A percentile compares a stretch with the other conserved stretches of the same genome.
Evolutionary conservation across 1,284 basidiomycete genomes (phyloP).

Genomic region (Paramarasmius palmivorus): DNA sequence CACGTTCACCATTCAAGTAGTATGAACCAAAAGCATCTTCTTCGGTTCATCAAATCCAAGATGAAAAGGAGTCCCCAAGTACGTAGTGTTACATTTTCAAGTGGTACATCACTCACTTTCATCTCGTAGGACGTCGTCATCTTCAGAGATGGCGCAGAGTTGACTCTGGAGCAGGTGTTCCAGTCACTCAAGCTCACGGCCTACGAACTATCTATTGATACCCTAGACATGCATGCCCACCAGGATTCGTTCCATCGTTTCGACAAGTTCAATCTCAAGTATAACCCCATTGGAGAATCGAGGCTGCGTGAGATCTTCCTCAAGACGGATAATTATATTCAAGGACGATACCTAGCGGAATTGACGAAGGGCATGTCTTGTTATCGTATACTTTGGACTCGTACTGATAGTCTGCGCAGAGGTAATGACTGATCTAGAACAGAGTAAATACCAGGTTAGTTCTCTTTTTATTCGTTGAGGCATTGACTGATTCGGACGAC

Average conservation of each 20-base stretch:
- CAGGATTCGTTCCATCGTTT: slow-evolving; percentile 97
- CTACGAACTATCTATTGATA: slow-evolving; percentile 98
- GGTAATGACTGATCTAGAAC: slow-evolving; percentile 94
- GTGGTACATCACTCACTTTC: background rate
- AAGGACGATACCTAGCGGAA: slow-evolving; percentile 94
- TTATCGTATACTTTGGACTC: background rate
- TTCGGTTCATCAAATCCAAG: slow-evolving; percentile 98
- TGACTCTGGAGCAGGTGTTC: slow-evolving; percentile 94
- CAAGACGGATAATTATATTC: slow-evolving; percentile 95
- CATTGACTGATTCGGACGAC: background rate
- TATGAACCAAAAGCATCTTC: slow-evolving; percentile 99
- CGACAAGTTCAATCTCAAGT: slow-evolving; percentile 94
- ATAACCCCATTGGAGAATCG: slow-evolving; percentile 95
- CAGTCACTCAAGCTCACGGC: slow-evolving; percentile 93
- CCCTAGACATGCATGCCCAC: slow-evolving; percentile 99
- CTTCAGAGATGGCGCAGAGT: slow-evolving; percentile 86
- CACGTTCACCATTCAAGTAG: slow-evolving; percentile 98
- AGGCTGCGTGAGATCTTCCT: slow-evolving; percentile 96
- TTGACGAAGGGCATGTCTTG: slow-evolving; percentile 75
- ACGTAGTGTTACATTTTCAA: slow-evolving; percentile 20
- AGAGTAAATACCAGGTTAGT: slow-evolving; percentile 94
- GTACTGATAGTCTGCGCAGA: slow-evolving; percentile 54
- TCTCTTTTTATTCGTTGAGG: background rate
- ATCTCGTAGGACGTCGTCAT: slow-evolving; percentile 86
- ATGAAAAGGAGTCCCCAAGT: slow-evolving; percentile 84